Evolutionary conservation across 768 basidiomycete species (phyloP).

Genomic region (Candolleomyces aberdarensis): DNA sequence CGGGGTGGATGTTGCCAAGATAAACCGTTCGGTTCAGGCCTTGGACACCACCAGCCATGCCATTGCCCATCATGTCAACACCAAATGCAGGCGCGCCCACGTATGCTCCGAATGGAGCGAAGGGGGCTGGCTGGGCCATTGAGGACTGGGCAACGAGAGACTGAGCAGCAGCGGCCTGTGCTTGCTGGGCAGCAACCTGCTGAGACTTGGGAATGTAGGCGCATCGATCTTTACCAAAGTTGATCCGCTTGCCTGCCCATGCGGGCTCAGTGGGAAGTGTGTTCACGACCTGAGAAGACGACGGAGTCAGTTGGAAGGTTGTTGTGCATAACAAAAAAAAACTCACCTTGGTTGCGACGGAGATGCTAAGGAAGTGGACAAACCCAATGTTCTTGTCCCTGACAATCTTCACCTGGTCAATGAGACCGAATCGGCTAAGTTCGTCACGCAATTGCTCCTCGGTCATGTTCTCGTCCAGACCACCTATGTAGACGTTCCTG

Average conservation of each 20-base stretch:
- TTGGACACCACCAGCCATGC: conserved; percentile 35
- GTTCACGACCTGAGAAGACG: conserved; percentile 72
- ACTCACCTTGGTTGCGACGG: conserved; percentile 88
- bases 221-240: conserved; percentile 98
- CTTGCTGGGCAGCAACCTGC: conserved; percentile 83
- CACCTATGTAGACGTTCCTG: conserved; percentile 95
- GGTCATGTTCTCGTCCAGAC: conserved; percentile 84
- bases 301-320: conserved; percentile 2
- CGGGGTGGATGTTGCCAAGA: conserved; percentile 94
- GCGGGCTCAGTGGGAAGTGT: conserved; percentile 87
- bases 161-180: conserved; percentile 84
- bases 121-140: conserved; percentile 31
- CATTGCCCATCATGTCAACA: conserved; percentile 38
- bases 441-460: conserved; percentile 93
- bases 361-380: conserved; percentile 96
- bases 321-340: conserved; percentile 5
- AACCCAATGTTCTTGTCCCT: conserved; percentile 99
- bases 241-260: conserved; percentile 96
- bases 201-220: conserved; percentile 97
- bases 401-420: conserved; percentile 99
- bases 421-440: conserved; percentile 87
- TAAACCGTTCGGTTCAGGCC: conserved; percentile 91
- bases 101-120: conserved; percentile 51
- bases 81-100: conserved; percentile 43
- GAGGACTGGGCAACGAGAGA: conserved; percentile 59